Conservation (phyloP, 208 protist genomes). For the Leishmania major region DNA sequence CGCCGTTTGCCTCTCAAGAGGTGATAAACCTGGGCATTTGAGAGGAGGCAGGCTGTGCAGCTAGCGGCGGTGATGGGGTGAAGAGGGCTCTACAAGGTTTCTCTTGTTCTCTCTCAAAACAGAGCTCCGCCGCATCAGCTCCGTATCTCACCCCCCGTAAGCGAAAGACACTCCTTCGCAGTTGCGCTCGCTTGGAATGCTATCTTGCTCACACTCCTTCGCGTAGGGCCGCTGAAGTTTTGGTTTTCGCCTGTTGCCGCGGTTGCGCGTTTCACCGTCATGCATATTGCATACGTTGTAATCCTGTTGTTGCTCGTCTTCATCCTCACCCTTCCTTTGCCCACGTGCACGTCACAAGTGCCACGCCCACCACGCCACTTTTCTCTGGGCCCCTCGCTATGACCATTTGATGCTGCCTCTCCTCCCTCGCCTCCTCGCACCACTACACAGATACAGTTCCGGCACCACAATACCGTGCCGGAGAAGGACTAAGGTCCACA, state of each 20-base stretch:
- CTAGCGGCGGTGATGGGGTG: not conserved
- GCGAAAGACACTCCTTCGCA: too few species aligned
- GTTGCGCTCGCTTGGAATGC: too few species aligned
- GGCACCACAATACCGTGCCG: not conserved
- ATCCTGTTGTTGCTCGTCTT: not conserved
- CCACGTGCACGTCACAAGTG: not conserved
- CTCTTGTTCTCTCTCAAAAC: not conserved
- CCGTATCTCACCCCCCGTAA: not conserved
- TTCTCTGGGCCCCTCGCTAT: not conserved
- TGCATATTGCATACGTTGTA: not conserved
- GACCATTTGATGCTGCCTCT: not conserved
- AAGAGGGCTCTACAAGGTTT: not conserved
- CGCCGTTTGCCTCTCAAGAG: not conserved
- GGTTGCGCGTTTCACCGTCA: not conserved
- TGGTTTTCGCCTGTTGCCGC: too few species aligned
- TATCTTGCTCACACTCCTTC: too few species aligned
- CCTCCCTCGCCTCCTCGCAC: not conserved
- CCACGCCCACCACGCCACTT: not conserved
- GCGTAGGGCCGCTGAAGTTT: not conserved
- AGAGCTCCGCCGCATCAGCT: not conserved
- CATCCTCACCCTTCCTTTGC: not conserved
- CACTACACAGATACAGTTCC: not conserved
- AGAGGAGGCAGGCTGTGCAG: not conserved
- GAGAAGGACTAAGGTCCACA: not conserved
- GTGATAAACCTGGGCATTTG: not conserved